These are phyloP conservation scores for Hyphodiscus hymeniophilus DNA, from an alignment of 495 filamentous ascomycete genomes.

Conservation along the genomic window DNA sequence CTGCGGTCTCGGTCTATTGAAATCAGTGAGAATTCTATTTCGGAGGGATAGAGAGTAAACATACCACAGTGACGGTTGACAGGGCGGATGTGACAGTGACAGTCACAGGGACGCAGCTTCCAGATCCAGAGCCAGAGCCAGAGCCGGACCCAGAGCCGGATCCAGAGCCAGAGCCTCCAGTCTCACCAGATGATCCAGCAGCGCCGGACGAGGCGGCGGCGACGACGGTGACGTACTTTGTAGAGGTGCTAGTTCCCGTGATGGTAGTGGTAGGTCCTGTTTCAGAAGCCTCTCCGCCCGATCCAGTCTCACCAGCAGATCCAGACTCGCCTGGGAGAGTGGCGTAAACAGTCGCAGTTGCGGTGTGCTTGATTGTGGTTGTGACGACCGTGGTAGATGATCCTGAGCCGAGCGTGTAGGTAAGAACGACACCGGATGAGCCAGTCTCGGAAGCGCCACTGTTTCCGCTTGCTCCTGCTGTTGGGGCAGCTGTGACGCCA, in stretches of 20 bases:
- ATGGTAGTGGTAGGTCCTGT: constrained; percentile 19
- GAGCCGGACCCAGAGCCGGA: constrained; percentile 12
- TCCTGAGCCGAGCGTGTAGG: constrained; percentile 37
- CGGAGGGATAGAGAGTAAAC: constrained; percentile 15
- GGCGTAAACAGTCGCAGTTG: constrained; percentile 21
- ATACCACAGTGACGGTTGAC: constrained; percentile 36
- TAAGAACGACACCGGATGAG: constrained; percentile 11
- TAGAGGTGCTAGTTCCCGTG: constrained; percentile 19
- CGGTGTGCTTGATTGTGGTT: constrained; percentile 46
- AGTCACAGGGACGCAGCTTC: constrained; percentile 21
- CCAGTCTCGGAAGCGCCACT: neutral
- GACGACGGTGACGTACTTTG: constrained; percentile 20
- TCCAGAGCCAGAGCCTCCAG: constrained; percentile 7
- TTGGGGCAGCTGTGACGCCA: constrained; percentile 7
- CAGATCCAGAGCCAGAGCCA: constrained; percentile 9
- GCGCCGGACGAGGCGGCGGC: constrained; percentile 11
- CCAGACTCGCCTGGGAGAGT: constrained; percentile 7
- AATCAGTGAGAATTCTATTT: constrained; percentile 8
- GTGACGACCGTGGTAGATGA: constrained; percentile 46
- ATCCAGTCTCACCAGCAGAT: neutral
- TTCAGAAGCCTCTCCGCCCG: neutral
- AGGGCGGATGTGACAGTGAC: constrained; percentile 29
- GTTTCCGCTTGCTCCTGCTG: neutral
- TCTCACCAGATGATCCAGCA: constrained; percentile 18
- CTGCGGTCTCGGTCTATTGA: constrained; percentile 18